Evolutionary conservation across 192 early-diverging fungal genomes (phyloP).

Genomic region (Tieghemiomyces parasiticus): DNA sequence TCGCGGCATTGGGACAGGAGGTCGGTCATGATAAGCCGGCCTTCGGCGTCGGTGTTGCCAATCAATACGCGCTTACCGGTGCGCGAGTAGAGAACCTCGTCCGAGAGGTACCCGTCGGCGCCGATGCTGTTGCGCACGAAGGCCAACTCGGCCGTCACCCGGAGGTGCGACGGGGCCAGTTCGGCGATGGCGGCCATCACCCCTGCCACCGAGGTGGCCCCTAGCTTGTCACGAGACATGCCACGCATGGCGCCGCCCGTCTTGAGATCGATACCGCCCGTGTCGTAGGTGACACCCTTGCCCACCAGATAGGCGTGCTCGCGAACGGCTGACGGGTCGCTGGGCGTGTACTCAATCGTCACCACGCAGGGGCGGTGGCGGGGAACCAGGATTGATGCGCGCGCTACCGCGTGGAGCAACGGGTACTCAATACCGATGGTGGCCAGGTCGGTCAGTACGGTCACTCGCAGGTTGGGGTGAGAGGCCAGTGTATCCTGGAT

Average conservation of each 20-base stretch:
- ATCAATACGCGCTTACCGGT: conserved; percentile 62
- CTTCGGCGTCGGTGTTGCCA: conserved; percentile 84
- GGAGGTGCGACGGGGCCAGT: conserved; percentile 44
- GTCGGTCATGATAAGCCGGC: conserved; percentile 79
- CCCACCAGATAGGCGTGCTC: conserved; percentile 72
- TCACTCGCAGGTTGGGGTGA: conserved; percentile 34
- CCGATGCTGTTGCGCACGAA: conserved; percentile 77
- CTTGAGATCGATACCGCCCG: conserved; percentile 80
- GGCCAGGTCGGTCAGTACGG: conserved; percentile 50
- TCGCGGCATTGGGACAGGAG: conserved; percentile 60
- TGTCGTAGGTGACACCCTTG: conserved; percentile 86
- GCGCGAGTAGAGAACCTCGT: conserved; percentile 66
- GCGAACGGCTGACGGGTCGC: conserved; percentile 50
- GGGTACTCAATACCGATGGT: conserved; percentile 67
- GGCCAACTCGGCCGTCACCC: conserved; percentile 53
- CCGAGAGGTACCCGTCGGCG: conserved; percentile 61
- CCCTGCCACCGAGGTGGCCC: conserved; percentile 68
- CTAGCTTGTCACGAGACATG: conserved; percentile 87
- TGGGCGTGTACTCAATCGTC: conserved; percentile 48
- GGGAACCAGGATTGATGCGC: conserved; percentile 47
- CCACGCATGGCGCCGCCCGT: conserved; percentile 64
- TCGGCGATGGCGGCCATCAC: conserved; percentile 57
- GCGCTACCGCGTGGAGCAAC: conserved; percentile 60
- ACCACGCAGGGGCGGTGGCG: conserved; percentile 52
- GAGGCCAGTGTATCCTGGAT: conserved; percentile 45